Evolutionary conservation across 768 basidiomycete species (phyloP), one percentile per base, ranked within the genome.

Genomic region (Xerocomellus intermedius): DNA sequence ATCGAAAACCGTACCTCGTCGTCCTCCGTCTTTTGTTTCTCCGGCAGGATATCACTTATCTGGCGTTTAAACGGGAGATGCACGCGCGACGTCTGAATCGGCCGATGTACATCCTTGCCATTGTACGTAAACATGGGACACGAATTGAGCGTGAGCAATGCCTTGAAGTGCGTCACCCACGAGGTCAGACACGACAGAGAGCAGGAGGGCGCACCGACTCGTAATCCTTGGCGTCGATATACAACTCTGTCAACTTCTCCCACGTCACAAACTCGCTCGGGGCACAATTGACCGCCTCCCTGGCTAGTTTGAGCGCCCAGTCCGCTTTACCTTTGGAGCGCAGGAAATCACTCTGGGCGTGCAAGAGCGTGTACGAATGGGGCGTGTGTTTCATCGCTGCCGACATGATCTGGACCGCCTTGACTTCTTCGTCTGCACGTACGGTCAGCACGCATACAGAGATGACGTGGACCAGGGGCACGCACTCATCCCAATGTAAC

Each of bases 41-140:
- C 91, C 3, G 95, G 95, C 2, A 99, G 77, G 38, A 98, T 92
- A 42, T 96, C 94, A 7, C 85, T 85, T 57, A 98, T 94, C 42
- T 87, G 83, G 51, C 86, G 82, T 59, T 88, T 89, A 68, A 90
- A 83, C 1, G 97, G 97, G 1, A 97, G 78, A 70, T 95, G 92
- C 7, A 94, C 81, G 56, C 86, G 84, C 2, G 87, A 77, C 17
- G 94, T 85, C 2, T 88, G 78, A 10, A 98, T 83, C 69, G 82
- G 84, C 4, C 94, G 83, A 68, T 99, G 97, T 3, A 87, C 79
- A 70, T 99, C 97, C 21, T 95, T 86, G 42, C 97, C 96, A 66
- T 97, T 97, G 75, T 91, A 98, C 8, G 97, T 98, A 74, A 99
- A 99, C 97, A 99, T 98, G 3, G 96, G 95, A 75, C 97, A 98